Base-by-base conservation (phyloP, 228 moss, liverwort and hornwort genomes). In the Sphagnum magellanicum region DNA sequence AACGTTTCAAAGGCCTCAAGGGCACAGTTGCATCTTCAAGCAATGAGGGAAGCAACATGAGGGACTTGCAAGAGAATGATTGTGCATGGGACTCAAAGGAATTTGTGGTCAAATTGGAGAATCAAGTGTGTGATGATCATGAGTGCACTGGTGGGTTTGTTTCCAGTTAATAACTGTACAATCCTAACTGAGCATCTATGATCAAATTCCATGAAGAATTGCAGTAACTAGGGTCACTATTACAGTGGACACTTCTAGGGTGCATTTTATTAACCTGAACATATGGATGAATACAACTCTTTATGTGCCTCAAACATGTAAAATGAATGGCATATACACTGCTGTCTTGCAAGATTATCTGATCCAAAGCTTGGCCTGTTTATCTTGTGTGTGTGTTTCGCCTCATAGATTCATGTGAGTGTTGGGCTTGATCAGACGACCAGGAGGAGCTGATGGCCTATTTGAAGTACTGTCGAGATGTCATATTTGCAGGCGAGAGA, bases 391-490 rank as follows among this genome's bases (percentile, higher is more conserved):
- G 55, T 8, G 8, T 12, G 9, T 12, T 12, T 55, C 55, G 8
- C 55, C 55, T 12, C 55, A 55, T 12, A 55, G 55, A 55, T 55
- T 55, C 55, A 12, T 55, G 12, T 55, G 55, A 12, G 9, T 58
- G 5, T 50, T 32, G 68, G 53, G 69, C 67, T 77, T 67, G 53
- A 66, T 62, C 79, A 86, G 94, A 84, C 65, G 73, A 75, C 49
- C 82, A 92, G 63, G 82, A 87, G 75, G 82, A 82, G 77, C 82
- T 95, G 16, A 71, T 79, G 69, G 78, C 71, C 16, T 95, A 95
- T 59, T 70, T 95, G 76, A 79, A 76, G 71, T 89, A 92, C 47
- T 95, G 95, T 73, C 89, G 82, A 49, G 85, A 92, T 63, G 84
- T 87, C 10, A 83, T 95, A 50, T 92, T 87, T 67, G 66, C 83